Base-by-base conservation (phyloP, 1,139 yeast genomes). In the Candida sojae region DNA sequence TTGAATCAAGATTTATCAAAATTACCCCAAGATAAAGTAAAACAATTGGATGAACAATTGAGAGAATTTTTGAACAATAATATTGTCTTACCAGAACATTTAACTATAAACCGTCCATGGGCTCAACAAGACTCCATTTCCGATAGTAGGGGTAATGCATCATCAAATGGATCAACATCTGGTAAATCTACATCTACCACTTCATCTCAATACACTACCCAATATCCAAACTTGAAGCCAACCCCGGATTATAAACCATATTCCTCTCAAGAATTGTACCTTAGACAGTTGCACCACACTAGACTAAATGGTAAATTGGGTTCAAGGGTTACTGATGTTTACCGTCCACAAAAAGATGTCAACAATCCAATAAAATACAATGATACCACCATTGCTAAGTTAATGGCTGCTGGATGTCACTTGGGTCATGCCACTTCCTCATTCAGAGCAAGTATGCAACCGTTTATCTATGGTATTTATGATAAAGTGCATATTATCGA, bases 401-500 rank as follows among this genome's bases (percentile, higher is more conserved):
- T 92, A 47, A 66, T 92, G 67, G 96, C 97, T 5, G 90, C 98
- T 0, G 98, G 97, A 41, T 93, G 93, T 45, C 99, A 93, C 67
- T 73, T 93, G 57, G 99, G 99, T 29, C 97, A 93, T 61, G 80
- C 96, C 5, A 86, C 84, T 35, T 75, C 88, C 5, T 72, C 86
- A 57, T 87, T 88, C 81, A 83, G 96, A 58, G 84, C 93, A n/a
- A 80, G 87, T 33, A 88, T 92, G 41, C 96, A 91, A 66, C 95
- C 96, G 10, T 93, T 77, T 65, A 80, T 93, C 45, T 87, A 86
- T 61, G 99, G 98, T 49, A 86, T 81, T 55, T 90, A 95, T 57
- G 84, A 90, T 54, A 97, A 95, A 12, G 79, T 93, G 48, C 96
- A 91, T 65, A 80, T 93, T 51, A 92, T 93, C 58, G 96, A 92